A percentile compares a stretch with the other conserved stretches of the same genome.
These are phyloP conservation scores for Paecilomyces sp. DNA, from an alignment of 2,329 filamentous ascomycete species.

Conservation along the genomic window DNA sequence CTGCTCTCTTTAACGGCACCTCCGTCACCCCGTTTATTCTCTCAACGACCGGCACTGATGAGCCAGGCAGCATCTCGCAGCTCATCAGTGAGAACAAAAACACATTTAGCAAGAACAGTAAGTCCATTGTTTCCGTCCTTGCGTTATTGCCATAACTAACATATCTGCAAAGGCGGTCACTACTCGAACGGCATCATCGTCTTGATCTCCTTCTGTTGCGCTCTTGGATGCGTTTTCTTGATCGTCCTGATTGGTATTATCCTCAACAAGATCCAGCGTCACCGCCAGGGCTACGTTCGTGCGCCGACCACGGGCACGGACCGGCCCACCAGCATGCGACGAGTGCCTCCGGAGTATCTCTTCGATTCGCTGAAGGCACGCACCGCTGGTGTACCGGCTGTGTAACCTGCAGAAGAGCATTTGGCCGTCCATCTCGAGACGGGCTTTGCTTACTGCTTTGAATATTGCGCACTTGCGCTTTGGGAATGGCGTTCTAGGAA, in stretches of 20 bases:
- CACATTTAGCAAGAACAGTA: constrained; percentile 62
- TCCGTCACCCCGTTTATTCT: constrained; percentile 71
- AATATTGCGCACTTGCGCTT: constrained; percentile 8
- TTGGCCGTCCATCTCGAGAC: constrained; percentile 2
- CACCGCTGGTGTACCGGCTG: constrained; percentile 25
- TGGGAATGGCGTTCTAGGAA: constrained; percentile 1
- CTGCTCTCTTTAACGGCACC: constrained; percentile 81
- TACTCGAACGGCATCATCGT: constrained; percentile 40
- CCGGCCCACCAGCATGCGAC: constrained; percentile 38
- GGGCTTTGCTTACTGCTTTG: constrained; percentile 2
- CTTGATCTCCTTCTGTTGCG: constrained; percentile 40
- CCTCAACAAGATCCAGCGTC: constrained; percentile 41
- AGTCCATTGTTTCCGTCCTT: constrained; percentile 25
- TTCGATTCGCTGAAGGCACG: constrained; percentile 33
- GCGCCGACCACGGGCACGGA: constrained; percentile 39
- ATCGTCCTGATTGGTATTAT: constrained; percentile 41
- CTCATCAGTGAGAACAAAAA: constrained; percentile 78
- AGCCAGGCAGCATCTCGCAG: constrained; percentile 66
- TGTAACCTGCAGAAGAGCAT: constrained; percentile 16
- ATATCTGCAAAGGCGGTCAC: constrained; percentile 19
- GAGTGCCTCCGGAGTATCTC: constrained; percentile 41
- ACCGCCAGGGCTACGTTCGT: constrained; percentile 39
- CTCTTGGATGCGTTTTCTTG: constrained; percentile 41
- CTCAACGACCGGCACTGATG: constrained; percentile 59
- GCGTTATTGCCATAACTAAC: constrained; percentile 6